Evolutionary conservation across 768 basidiomycete species (phyloP).

Genomic region (Russula compacta): DNA sequence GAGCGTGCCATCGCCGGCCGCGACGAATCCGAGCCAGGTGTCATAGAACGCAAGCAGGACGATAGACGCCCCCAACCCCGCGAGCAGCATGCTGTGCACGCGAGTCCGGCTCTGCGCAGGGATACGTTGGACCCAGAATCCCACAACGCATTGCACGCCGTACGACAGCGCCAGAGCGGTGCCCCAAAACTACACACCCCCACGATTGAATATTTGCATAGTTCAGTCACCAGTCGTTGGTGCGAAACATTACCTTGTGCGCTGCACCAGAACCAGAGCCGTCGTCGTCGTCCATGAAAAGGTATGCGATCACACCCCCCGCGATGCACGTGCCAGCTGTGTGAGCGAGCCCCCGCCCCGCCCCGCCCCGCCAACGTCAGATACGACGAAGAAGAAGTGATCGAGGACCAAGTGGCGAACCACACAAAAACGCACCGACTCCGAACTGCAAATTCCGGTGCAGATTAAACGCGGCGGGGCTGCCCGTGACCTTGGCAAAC

Average conservation of each 20-base stretch:
- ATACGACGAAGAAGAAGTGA: not conserved
- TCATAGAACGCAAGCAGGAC: constrained; percentile 3
- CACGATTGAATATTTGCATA: too few species aligned
- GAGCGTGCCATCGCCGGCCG: not conserved
- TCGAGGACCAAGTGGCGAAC: not conserved
- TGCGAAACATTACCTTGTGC: constrained; percentile 2
- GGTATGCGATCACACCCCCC: constrained; percentile 6
- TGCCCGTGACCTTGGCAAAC: constrained; percentile 38
- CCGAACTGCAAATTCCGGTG: constrained; percentile 33
- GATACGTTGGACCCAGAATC: not conserved
- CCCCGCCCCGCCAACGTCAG: not conserved
- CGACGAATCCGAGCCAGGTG: constrained; percentile 7
- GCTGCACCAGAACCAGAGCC: not conserved
- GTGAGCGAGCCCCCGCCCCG: too few species aligned
- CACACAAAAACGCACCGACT: not conserved
- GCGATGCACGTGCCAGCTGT: constrained; percentile 1
- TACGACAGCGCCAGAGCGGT: not conserved
- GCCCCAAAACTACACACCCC: constrained; percentile 1
- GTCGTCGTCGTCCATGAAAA: not conserved
- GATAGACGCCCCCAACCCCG: not conserved
- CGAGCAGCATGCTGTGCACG: not conserved
- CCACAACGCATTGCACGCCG: not conserved
- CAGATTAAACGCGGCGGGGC: constrained; percentile 35
- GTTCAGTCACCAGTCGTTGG: not conserved
- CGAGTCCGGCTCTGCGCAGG: not conserved